phyloP scores from a whole-genome alignment of 1,139 yeast genomes.

The Chernovozyma sophiae-reginae region DNA sequence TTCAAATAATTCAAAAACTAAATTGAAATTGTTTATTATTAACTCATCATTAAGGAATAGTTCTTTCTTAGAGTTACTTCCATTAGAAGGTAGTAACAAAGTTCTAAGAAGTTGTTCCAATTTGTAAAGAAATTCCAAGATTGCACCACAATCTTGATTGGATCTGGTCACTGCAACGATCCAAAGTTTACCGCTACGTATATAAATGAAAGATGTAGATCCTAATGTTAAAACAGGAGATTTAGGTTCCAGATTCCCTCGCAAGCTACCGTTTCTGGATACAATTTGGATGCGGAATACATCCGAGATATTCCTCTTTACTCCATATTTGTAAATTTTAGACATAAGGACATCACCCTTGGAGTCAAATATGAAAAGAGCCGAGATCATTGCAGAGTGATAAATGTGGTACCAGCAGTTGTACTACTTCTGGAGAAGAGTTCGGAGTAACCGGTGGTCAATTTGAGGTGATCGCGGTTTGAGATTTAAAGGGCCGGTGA shows the following conservation, averaged over 20 bases:
- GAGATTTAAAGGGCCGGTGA: too few species aligned
- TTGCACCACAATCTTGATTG: slow-evolving; percentile 77
- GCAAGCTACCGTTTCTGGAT: slow-evolving; percentile 23
- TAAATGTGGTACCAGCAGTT: not conserved
- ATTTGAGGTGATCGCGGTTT: too few species aligned
- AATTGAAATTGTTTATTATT: slow-evolving; percentile 51
- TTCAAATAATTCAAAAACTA: slow-evolving; percentile 73
- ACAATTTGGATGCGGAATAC: slow-evolving; percentile 90
- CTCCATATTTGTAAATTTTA: slow-evolving; percentile 66
- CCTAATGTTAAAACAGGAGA: slow-evolving; percentile 90
- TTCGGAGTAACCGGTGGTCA: too few species aligned
- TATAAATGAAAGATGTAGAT: slow-evolving; percentile 84
- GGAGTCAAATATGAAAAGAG: slow-evolving; percentile 68
- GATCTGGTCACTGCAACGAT: slow-evolving; percentile 83
- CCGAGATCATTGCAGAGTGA: slow-evolving; percentile 58
- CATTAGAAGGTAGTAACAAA: slow-evolving; percentile 11
- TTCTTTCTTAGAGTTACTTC: slow-evolving; percentile 7
- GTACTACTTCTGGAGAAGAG: not conserved
- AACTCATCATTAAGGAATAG: slow-evolving; percentile 24
- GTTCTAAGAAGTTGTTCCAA: slow-evolving; percentile 44
- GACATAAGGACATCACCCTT: slow-evolving; percentile 87
- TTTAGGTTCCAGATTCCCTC: slow-evolving; percentile 34
- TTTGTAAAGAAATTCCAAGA: slow-evolving; percentile 74
- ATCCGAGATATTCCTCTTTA: slow-evolving; percentile 68
- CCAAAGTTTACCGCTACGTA: slow-evolving; percentile 68